Evolutionary conservation across 176 grass and related monocot genomes (phyloP), one percentile per base, ranked within the genome.

Genomic region (Eragrostis curvula): DNA sequence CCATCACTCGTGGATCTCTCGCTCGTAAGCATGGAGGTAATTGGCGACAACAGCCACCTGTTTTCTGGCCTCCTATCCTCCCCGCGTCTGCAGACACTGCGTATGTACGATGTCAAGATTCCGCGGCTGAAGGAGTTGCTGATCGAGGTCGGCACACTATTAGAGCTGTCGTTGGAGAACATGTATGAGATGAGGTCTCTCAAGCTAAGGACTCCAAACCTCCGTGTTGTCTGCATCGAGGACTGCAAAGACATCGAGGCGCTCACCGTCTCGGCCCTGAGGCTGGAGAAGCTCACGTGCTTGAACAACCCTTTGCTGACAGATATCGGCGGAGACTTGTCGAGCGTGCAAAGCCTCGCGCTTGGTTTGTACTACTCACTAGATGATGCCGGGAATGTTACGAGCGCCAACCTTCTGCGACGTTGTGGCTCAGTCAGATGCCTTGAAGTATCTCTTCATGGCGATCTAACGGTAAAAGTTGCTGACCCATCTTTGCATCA

Each of bases 241-340:
- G 0, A 12, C 1, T 73, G 70, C 47, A 0, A 50, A 10, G 0
- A 5, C 3, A 15, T 40, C 2, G 0, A 0, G 11, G 6, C 43
- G 12, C 5, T 51, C 42, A 12, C 2, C 29, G 20, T 39, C 29
- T 36, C 12, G 3, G 78, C 48, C 0, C 78, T 63, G 48, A n/a
- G 1, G 64, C 63, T 80, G 0, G 14, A 80, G 48, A 8, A 79
- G 18, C 16, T 79, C 45, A 21, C 45, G 7, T 28, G 16, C 18
- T 0, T 3, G 8, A 0, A 2, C 1, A 23, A 14, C 3, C 6
- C 1, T 0, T 14, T 0, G 32, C 5, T 1, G 52, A 0, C 17
- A 3, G 16, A 1, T 1, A 9, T 50, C 45, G 3, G 16, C 7
- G 17, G 12, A 16, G 27, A 13, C 24, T 20, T 79, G 16, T 16